Evolutionary conservation across 2,329 filamentous ascomycete genomes (phyloP).

Genomic region (Amauroascus verrucosus): DNA sequence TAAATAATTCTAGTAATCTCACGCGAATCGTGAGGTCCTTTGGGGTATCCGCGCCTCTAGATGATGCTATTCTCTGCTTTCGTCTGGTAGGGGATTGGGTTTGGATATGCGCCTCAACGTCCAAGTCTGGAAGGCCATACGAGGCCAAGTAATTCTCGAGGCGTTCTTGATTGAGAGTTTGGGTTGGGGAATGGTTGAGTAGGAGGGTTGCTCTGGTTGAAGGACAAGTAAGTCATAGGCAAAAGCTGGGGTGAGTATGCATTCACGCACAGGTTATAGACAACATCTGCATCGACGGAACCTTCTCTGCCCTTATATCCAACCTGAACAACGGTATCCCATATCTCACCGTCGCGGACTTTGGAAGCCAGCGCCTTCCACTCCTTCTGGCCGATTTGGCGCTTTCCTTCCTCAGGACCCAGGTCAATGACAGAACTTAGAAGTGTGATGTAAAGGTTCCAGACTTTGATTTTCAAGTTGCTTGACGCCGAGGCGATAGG

Average conservation of each 20-base stretch:
- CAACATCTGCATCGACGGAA: slow-evolving; percentile 87
- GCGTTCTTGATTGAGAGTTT: slow-evolving; percentile 72
- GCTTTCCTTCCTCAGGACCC: slow-evolving; percentile 80
- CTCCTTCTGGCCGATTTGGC: slow-evolving; percentile 70
- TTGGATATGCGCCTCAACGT: slow-evolving; percentile 55
- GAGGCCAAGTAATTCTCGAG: slow-evolving; percentile 83
- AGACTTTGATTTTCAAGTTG: slow-evolving; percentile 83
- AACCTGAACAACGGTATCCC: slow-evolving; percentile 81
- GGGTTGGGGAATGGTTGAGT: slow-evolving; percentile 76
- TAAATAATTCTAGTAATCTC: slow-evolving; percentile 91
- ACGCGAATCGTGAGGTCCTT: slow-evolving; percentile 74
- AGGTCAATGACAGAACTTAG: slow-evolving; percentile 85
- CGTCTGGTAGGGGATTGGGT: slow-evolving; percentile 27
- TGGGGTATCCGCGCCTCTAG: slow-evolving; percentile 65
- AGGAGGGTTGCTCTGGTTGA: slow-evolving; percentile 66
- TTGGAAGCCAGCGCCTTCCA: slow-evolving; percentile 75
- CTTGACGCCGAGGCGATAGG: slow-evolving; percentile 71
- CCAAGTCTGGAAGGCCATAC: slow-evolving; percentile 60
- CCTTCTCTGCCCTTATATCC: slow-evolving; percentile 84
- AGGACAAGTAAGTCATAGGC: slow-evolving; percentile 10
- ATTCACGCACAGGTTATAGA: slow-evolving; percentile 49
- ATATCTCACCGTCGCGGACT: slow-evolving; percentile 81
- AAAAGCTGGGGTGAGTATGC: slow-evolving; percentile 16
- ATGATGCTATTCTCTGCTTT: slow-evolving; percentile 30
- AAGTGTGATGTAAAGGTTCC: slow-evolving; percentile 92